Evolutionary conservation across 1,284 basidiomycete species (phyloP).

Genomic region (Hymenochaete sp.): DNA sequence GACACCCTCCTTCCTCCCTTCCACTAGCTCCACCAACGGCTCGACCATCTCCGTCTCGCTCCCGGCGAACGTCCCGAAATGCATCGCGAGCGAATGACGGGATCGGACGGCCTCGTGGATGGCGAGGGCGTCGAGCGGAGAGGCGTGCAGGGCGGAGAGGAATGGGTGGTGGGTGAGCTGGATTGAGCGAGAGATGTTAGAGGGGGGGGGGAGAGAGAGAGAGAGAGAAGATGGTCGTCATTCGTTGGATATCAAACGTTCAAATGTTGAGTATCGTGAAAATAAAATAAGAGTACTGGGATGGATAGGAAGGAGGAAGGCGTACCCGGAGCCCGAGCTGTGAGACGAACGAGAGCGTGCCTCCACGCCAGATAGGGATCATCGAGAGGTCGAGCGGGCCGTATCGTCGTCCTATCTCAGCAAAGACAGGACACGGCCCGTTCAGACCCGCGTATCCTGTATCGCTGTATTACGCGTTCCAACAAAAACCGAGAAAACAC

Average conservation of each 20-base stretch:
- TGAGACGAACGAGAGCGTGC: constrained; percentile 25
- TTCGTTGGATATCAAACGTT: too few relatives aligned
- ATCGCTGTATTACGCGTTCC: constrained; percentile 21
- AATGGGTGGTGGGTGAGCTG: constrained; percentile 22
- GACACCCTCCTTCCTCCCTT: constrained; percentile 21
- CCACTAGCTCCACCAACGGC: constrained; percentile 26
- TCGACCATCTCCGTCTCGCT: constrained; percentile 30
- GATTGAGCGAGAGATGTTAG: not conserved
- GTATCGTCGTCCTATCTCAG: constrained; percentile 29
- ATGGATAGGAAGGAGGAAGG: not conserved
- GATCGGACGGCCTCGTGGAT: constrained; percentile 27
- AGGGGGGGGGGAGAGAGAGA: not conserved
- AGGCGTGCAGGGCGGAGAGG: constrained; percentile 24
- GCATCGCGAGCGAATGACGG: constrained; percentile 31
- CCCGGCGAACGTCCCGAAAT: constrained; percentile 34
- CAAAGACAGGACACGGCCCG: constrained; percentile 25
- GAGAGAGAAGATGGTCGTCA: too few relatives aligned
- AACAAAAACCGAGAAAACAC: not conserved
- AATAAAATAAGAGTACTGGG: too few relatives aligned
- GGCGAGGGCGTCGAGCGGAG: constrained; percentile 26
- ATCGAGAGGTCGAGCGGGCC: constrained; percentile 30
- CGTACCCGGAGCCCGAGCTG: constrained; percentile 25
- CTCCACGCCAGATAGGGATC: constrained; percentile 31
- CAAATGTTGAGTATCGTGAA: too few relatives aligned
- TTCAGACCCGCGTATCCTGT: constrained; percentile 26